phyloP scores from a whole-genome alignment of 2,329 filamentous ascomycete genomes.

The Epichloe festucae region DNA sequence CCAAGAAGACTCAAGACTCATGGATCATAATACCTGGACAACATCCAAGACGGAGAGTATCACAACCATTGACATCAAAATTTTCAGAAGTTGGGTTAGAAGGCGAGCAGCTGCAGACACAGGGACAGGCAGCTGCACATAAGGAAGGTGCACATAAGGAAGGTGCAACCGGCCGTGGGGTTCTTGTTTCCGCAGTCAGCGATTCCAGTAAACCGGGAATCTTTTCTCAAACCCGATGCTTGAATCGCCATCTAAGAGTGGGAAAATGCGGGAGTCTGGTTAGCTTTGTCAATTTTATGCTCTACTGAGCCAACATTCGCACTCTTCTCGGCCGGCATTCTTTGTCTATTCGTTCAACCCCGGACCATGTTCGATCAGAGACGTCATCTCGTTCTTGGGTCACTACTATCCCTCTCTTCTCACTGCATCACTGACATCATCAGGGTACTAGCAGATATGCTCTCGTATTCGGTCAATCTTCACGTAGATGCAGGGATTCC shows the following conservation, averaged over 20 bases:
- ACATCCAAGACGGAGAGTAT: constrained; percentile 9
- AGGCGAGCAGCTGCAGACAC: constrained; percentile 3
- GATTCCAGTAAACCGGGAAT: neutral
- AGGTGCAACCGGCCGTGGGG: neutral
- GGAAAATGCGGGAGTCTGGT: neutral
- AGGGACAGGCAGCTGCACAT: neutral
- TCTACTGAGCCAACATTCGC: neutral
- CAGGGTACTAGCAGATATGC: neutral
- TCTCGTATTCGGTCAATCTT: constrained; percentile 1
- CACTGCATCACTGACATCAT: neutral
- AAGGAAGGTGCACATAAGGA: neutral
- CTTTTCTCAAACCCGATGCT: neutral
- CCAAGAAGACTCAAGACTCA: constrained; percentile 22
- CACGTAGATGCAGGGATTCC: neutral
- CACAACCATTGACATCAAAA: constrained; percentile 27
- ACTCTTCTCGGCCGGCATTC: neutral
- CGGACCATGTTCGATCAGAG: neutral
- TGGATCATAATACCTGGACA: constrained; percentile 19
- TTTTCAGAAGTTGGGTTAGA: constrained; percentile 1
- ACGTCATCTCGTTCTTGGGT: neutral
- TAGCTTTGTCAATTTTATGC: neutral
- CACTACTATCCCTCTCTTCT: neutral
- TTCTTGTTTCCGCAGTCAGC: neutral
- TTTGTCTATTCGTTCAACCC: neutral
- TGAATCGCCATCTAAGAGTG: neutral